phyloP scores from a whole-genome alignment of 805 yeast species.

The Suhomyces pyralidae region DNA sequence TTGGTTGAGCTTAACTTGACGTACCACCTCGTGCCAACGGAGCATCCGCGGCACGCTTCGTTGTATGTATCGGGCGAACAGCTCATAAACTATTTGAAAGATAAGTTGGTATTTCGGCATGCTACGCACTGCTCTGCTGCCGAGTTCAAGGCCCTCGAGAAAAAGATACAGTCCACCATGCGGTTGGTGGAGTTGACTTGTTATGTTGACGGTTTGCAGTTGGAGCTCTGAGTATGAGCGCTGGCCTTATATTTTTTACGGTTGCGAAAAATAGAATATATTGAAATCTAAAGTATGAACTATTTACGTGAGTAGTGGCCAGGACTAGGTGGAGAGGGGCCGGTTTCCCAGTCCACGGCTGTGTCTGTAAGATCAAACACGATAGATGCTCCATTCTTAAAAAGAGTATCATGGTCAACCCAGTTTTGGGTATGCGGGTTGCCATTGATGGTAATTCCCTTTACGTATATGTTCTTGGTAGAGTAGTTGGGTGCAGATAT shows the following conservation, averaged over 20 bases:
- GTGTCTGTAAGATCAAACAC: constrained; percentile 16
- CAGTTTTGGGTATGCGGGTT: constrained; percentile 23
- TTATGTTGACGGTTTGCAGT: constrained; percentile 13
- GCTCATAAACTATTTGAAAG: constrained; percentile 11
- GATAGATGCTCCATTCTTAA: constrained; percentile 23
- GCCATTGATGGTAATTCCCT: constrained; percentile 29
- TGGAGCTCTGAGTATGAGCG: constrained; percentile 7
- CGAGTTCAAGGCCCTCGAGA: constrained; percentile 8
- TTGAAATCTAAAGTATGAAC: background rate
- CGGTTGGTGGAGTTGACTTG: constrained; percentile 10
- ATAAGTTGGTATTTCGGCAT: constrained; percentile 9
- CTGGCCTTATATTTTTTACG: background rate
- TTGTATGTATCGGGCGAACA: constrained; percentile 12
- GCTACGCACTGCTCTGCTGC: background rate
- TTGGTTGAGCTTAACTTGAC: constrained; percentile 4
- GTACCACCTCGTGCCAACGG: background rate
- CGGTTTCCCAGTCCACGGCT: constrained; percentile 23
- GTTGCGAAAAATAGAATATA: background rate
- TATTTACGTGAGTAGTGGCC: constrained; percentile 12
- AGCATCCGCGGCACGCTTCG: background rate
- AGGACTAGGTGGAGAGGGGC: constrained; percentile 25
- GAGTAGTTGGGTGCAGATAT: constrained; percentile 23
- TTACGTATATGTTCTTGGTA: constrained; percentile 22
- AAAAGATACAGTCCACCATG: constrained; percentile 10
- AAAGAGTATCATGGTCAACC: constrained; percentile 29